Evolutionary conservation across 2,329 filamentous ascomycete species (phyloP).

Genomic region (Sclerotinia borealis): DNA sequence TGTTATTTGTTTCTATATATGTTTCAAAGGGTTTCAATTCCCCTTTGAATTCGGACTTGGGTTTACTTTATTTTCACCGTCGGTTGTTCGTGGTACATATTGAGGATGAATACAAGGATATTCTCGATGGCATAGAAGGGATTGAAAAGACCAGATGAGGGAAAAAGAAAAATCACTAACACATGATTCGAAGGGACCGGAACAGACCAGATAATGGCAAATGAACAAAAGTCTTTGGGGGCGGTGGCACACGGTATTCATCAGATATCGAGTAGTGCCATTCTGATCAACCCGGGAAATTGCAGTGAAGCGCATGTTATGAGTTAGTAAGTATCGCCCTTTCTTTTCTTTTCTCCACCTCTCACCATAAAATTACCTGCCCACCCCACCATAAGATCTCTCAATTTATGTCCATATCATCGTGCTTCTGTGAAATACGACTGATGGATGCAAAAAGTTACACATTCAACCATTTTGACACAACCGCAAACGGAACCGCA

Average conservation of each 20-base stretch:
- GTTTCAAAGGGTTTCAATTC: not conserved
- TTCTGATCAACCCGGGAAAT: not conserved
- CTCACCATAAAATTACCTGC: not conserved
- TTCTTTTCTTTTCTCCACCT: not conserved
- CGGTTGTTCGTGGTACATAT: not conserved
- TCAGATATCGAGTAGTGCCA: not conserved
- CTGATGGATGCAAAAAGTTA: not conserved
- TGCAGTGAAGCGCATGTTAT: not conserved
- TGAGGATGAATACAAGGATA: not conserved
- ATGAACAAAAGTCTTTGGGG: not conserved
- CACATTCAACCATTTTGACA: not conserved
- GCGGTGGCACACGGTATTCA: not conserved
- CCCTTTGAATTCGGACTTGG: not conserved
- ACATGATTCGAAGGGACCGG: not conserved
- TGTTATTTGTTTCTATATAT: not conserved
- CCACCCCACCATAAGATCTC: too few species aligned
- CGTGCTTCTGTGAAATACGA: too few species aligned
- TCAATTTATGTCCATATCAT: too few species aligned
- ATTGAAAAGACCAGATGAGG: not conserved
- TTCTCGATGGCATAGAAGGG: too few species aligned
- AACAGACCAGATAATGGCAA: not conserved
- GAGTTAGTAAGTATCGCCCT: slow-evolving; percentile 1
- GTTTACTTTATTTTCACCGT: accelerated
- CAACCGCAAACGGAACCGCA: not conserved
- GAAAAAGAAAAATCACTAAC: not conserved